Evolutionary conservation across 257 asterid genomes (phyloP).

Genomic region (Anisodus tanguticus): DNA sequence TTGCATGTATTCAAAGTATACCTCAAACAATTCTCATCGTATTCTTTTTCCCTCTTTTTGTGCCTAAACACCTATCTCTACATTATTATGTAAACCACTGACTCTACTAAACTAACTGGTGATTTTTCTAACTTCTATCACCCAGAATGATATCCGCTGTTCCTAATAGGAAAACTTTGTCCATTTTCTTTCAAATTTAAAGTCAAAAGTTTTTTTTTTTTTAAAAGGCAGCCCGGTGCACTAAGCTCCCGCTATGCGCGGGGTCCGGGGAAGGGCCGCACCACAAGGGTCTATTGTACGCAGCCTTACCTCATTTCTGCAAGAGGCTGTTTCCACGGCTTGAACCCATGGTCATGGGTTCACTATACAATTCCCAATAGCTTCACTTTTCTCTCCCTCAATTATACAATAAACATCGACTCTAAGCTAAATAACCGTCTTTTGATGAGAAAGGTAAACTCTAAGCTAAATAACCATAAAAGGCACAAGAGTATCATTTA

Average conservation of each 20-base stretch:
- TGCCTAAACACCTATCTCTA: not conserved
- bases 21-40: not conserved
- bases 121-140: not conserved
- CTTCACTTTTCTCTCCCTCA: not conserved
- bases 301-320: too few relatives aligned
- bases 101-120: slow-evolving; percentile 5
- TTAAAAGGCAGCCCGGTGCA: too few relatives aligned
- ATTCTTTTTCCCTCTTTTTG: not conserved
- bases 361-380: slow-evolving; percentile 5
- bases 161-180: not conserved
- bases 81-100: not conserved
- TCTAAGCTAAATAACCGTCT: not conserved
- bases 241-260: too few relatives aligned
- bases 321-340: too few relatives aligned
- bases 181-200: not conserved
- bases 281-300: too few relatives aligned
- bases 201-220: not conserved
- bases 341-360: too few relatives aligned
- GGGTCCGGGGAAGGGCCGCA: too few relatives aligned
- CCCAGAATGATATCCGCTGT: not conserved
- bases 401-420: not conserved
- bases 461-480: not conserved
- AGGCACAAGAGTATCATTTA: slow-evolving; percentile 1
- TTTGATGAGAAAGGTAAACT: not conserved
- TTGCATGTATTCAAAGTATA: not conserved